Evolutionary conservation across 345 rosid species (phyloP).

Genomic region (Rhodamnia argentea): DNA sequence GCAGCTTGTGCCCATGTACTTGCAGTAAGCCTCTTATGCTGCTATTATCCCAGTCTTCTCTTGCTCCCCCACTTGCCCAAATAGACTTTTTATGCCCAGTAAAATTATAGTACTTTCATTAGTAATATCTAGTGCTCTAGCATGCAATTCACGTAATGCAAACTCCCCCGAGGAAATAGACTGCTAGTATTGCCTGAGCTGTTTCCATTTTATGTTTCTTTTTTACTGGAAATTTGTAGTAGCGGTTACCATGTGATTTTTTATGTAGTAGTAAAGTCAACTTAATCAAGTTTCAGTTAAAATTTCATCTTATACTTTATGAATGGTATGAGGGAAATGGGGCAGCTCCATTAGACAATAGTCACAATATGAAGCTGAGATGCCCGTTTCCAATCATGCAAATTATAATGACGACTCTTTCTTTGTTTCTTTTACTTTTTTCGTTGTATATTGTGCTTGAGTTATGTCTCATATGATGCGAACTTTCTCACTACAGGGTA

Average conservation of each 20-base stretch:
- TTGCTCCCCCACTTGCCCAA: background rate
- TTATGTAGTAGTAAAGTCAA: background rate
- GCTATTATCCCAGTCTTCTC: background rate
- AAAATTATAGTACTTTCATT: background rate
- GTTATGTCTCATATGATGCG: background rate
- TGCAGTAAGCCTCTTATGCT: background rate
- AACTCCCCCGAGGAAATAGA: background rate
- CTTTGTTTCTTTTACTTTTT: background rate
- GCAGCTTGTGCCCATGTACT: background rate
- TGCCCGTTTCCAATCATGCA: background rate
- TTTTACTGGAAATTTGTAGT: background rate
- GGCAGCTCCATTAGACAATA: background rate
- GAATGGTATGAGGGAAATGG: background rate
- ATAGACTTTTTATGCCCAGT: background rate
- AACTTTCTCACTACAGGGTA: slow-evolving; percentile 44
- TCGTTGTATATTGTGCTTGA: background rate
- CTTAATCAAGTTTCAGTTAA: background rate
- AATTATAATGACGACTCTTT: background rate
- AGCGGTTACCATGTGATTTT: background rate
- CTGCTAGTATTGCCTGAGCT: background rate
- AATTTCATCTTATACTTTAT: background rate
- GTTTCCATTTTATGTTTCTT: background rate
- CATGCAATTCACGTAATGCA: background rate
- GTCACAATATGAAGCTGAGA: background rate
- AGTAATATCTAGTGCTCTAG: background rate